Conservation (phyloP, 768 basidiomycete genomes). For the Tylopilus subfusipes region DNA sequence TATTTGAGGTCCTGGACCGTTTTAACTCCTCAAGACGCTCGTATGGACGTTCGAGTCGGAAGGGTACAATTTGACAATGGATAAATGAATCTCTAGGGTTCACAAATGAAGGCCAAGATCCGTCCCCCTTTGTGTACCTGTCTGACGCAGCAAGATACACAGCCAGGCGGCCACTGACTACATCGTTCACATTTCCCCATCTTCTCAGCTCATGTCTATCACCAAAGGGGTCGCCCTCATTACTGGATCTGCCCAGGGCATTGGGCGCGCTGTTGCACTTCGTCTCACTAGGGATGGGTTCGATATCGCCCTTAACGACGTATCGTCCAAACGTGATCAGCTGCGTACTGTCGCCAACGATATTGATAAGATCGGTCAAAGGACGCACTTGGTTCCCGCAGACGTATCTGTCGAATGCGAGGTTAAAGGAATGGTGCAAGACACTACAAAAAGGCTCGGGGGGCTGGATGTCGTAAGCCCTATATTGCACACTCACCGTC, state of each 20-base stretch:
- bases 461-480: conserved; percentile 45
- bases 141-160: not conserved
- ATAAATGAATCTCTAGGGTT: not conserved
- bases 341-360: conserved; percentile 30
- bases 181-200: not conserved
- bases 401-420: conserved; percentile 43
- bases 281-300: conserved; percentile 34
- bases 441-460: conserved; percentile 33
- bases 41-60: not conserved
- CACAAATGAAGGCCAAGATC: not conserved
- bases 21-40: not conserved
- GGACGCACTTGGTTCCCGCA: conserved; percentile 26
- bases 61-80: not conserved
- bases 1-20: not conserved
- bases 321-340: conserved; percentile 24
- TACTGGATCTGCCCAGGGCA: conserved; percentile 32
- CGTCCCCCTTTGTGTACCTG: not conserved
- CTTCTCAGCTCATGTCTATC: conserved; percentile 14
- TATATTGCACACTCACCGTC: not conserved
- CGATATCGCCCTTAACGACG: conserved; percentile 31
- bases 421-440: conserved; percentile 39
- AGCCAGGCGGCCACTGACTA: not conserved
- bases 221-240: conserved; percentile 33
- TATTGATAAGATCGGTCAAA: conserved; percentile 29
- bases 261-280: conserved; percentile 32